These are phyloP conservation scores for Claviceps purpurea DNA, from an alignment of 2,329 filamentous ascomycete genomes.

Conservation along the genomic window DNA sequence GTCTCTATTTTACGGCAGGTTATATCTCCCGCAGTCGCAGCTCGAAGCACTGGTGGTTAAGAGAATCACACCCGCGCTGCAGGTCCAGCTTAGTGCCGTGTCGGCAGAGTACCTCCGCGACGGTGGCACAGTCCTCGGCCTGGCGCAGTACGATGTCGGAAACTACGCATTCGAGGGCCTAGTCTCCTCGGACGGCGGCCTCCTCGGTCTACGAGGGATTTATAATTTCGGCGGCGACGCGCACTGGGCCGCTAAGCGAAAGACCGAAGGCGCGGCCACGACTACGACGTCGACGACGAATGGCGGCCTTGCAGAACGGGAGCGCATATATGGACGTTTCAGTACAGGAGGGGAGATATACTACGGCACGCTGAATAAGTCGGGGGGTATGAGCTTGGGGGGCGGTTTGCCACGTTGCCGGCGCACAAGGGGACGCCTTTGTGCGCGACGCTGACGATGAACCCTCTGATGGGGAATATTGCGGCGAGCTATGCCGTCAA, in stretches of 20 bases:
- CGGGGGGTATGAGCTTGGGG: constrained; percentile 79
- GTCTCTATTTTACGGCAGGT: constrained; percentile 59
- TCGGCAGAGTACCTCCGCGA: constrained; percentile 59
- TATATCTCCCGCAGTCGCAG: constrained; percentile 73
- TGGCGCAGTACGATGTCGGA: constrained; percentile 71
- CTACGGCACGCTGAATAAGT: constrained; percentile 90
- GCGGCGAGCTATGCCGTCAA: constrained; percentile 85
- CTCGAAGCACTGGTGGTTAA: constrained; percentile 78
- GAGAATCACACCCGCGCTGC: constrained; percentile 61
- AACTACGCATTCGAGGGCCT: constrained; percentile 83
- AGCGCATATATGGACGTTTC: constrained; percentile 65
- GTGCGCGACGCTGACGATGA: constrained; percentile 84
- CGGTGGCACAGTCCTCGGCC: constrained; percentile 60
- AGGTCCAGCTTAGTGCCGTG: constrained; percentile 69
- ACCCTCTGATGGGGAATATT: constrained; percentile 87
- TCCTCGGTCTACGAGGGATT: constrained; percentile 75
- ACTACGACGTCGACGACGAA: constrained; percentile 2
- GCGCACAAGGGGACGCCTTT: constrained; percentile 74
- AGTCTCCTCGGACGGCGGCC: constrained; percentile 80
- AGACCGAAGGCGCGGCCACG: constrained; percentile 10
- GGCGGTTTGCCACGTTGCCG: constrained; percentile 81
- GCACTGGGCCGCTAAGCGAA: constrained; percentile 21
- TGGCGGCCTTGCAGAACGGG: constrained; percentile 26
- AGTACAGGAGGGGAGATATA: constrained; percentile 88
- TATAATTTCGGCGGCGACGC: constrained; percentile 82